Evolutionary conservation across 805 yeast genomes (phyloP).

Genomic region (Starmerella lactis-condensi): DNA sequence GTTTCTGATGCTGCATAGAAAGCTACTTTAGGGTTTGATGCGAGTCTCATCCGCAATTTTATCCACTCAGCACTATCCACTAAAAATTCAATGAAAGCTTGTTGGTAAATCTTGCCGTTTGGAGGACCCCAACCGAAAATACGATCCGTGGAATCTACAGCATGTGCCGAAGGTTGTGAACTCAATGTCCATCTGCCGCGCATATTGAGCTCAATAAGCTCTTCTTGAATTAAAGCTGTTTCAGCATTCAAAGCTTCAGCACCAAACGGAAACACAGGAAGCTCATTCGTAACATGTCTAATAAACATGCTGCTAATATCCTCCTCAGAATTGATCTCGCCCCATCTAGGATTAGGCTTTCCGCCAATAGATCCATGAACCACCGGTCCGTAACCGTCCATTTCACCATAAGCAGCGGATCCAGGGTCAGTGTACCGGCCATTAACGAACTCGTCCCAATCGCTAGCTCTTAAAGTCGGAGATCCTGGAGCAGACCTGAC

Average conservation of each 20-base stretch:
- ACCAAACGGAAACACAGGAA: slow-evolving; percentile 78
- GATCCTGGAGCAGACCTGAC: slow-evolving; percentile 10
- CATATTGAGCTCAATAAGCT: slow-evolving; percentile 58
- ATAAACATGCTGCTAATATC: slow-evolving; percentile 55
- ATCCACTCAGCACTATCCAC: slow-evolving; percentile 58
- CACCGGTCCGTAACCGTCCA: slow-evolving; percentile 91
- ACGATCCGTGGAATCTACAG: slow-evolving; percentile 57
- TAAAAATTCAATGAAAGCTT: slow-evolving; percentile 82
- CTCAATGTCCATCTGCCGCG: slow-evolving; percentile 70
- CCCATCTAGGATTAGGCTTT: slow-evolving; percentile 63
- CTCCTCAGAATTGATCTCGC: slow-evolving; percentile 38
- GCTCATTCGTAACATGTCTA: slow-evolving; percentile 53
- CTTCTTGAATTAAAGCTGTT: slow-evolving; percentile 82
- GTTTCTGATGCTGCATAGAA: slow-evolving; percentile 52
- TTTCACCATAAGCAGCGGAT: slow-evolving; percentile 95
- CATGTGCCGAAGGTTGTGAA: slow-evolving; percentile 89
- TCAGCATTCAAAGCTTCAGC: slow-evolving; percentile 74
- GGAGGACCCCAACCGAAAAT: slow-evolving; percentile 96
- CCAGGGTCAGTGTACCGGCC: slow-evolving; percentile 91
- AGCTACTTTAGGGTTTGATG: slow-evolving; percentile 33
- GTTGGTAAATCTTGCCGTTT: slow-evolving; percentile 76
- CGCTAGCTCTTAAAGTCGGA: slow-evolving; percentile 33
- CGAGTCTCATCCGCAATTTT: slow-evolving; percentile 14
- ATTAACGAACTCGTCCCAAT: slow-evolving; percentile 95
- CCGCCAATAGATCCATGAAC: slow-evolving; percentile 49